A percentile compares a stretch with the other conserved stretches of the same genome.
These are phyloP conservation scores for Sphagnurus paluster DNA, from an alignment of 1,284 basidiomycete species.

Conservation along the genomic window DNA sequence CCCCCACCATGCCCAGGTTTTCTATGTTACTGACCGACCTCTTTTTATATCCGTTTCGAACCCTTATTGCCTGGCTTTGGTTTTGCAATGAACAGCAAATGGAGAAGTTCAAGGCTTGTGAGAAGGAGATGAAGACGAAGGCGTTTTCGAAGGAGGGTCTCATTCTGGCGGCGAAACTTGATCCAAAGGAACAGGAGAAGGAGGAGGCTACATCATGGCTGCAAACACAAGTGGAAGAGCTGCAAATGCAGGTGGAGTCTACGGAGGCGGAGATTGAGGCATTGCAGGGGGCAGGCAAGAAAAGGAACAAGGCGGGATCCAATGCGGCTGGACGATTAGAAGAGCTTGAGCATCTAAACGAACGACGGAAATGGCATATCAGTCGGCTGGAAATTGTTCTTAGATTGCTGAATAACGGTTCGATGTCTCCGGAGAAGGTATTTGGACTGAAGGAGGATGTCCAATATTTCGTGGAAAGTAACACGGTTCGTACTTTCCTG, in stretches of 20 bases:
- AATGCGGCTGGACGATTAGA: slow-evolving; percentile 72
- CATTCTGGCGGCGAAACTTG: slow-evolving; percentile 91
- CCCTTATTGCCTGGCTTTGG: slow-evolving; percentile 20
- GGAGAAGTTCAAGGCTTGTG: slow-evolving; percentile 99
- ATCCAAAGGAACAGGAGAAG: slow-evolving; percentile 97
- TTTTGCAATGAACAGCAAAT: slow-evolving; percentile 78
- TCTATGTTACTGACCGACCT: slow-evolving; percentile 26
- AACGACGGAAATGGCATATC: slow-evolving; percentile 96
- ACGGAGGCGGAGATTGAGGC: slow-evolving; percentile 96
- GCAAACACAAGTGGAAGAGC: slow-evolving; percentile 86
- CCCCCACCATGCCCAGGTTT: slow-evolving; percentile 11
- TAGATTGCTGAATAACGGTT: slow-evolving; percentile 93
- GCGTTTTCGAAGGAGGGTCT: slow-evolving; percentile 99
- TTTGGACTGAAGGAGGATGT: slow-evolving; percentile 91
- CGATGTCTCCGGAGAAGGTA: slow-evolving; percentile 82
- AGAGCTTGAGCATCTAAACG: slow-evolving; percentile 88
- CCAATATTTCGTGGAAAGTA: slow-evolving; percentile 95
- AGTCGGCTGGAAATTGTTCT: slow-evolving; percentile 91
- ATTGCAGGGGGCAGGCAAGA: slow-evolving; percentile 84
- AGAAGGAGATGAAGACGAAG: slow-evolving; percentile 99
- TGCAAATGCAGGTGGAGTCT: slow-evolving; percentile 90
- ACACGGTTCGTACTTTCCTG: slow-evolving; percentile 89
- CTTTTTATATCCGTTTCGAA: slow-evolving; percentile 23
- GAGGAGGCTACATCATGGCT: slow-evolving; percentile 89
- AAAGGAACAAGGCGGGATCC: slow-evolving; percentile 75